phyloP scores from a whole-genome alignment of 2,329 filamentous ascomycete species.

The Beauveria sp. region DNA sequence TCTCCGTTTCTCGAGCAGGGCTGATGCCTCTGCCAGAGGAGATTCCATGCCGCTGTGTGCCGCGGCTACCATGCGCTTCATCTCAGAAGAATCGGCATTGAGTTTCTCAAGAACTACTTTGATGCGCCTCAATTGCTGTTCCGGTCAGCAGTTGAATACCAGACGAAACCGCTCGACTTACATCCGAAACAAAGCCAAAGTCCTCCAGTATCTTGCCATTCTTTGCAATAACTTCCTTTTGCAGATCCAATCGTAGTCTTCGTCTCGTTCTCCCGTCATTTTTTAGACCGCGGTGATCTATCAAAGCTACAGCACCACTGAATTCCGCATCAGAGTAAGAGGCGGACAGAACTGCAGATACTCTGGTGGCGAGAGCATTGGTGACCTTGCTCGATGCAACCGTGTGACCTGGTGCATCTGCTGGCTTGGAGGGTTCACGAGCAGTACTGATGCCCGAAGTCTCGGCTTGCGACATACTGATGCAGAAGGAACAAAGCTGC shows the following conservation, averaged over 20 bases:
- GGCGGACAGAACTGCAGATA: slow-evolving; percentile 78
- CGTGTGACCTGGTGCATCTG: slow-evolving; percentile 3
- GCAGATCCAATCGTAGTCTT: slow-evolving; percentile 71
- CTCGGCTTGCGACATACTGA: background rate
- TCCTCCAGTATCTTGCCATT: slow-evolving; percentile 85
- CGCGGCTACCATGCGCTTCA: slow-evolving; percentile 69
- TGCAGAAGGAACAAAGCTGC: background rate
- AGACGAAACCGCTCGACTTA: slow-evolving; percentile 30
- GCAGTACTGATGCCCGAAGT: background rate
- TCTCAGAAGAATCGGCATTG: slow-evolving; percentile 71
- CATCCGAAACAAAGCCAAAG: slow-evolving; percentile 84
- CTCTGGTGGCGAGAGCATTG: slow-evolving; percentile 70
- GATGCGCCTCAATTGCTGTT: slow-evolving; percentile 78
- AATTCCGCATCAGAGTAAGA: slow-evolving; percentile 93
- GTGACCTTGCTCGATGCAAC: slow-evolving; percentile 27
- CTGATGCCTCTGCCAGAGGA: slow-evolving; percentile 68
- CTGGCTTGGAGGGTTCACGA: background rate
- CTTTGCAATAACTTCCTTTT: slow-evolving; percentile 86
- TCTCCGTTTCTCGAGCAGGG: slow-evolving; percentile 63
- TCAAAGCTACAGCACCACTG: slow-evolving; percentile 68
- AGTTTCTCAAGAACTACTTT: slow-evolving; percentile 69
- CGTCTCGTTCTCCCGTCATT: slow-evolving; percentile 76
- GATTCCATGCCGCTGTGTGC: slow-evolving; percentile 68
- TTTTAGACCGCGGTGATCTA: slow-evolving; percentile 63
- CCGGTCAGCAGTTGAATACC: slow-evolving; percentile 20